Evolutionary conservation across 2,329 filamentous ascomycete genomes (phyloP), one percentile per base, ranked within the genome.

Genomic region (Spiromastix sp.): DNA sequence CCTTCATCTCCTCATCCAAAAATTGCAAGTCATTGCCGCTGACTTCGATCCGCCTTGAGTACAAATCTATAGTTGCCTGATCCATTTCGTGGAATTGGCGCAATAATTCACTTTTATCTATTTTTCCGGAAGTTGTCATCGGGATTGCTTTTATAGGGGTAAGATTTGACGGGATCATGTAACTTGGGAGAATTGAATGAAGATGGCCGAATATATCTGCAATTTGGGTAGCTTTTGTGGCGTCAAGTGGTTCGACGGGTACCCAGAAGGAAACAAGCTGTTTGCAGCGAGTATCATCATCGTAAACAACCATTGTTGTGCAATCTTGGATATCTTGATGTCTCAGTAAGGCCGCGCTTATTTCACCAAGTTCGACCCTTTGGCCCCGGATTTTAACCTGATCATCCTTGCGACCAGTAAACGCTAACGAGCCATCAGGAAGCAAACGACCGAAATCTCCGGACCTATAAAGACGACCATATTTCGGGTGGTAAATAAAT

Each of bases 341-440:
- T 9, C 66, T 61, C 1, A 80, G 63, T 9, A 87, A 57, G 11
- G 70, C 61, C 11, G 70, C 71, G 38, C 77, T 81, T 36, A 93
- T 80, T 51, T 93, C 85, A 1, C 74, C 72, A 8, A 87, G 70
- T 51, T 93, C 85, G 25, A 93, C 77, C 29, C 82, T 68, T 45
- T 89, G 81, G 0, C 86, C 85, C 29, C 84, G 72, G 7, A 93
- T 67, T 53, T 93, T 93, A 37, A 91, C 67, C 55, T 93, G 84
- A 41, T 81, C 81, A 46, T 93, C 85, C 15, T 79, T 65, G 24
- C 85, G 72, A 11, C 84, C 83, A 7, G 75, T 59, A 26, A 91
- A 83, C 3, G 83, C 57, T 5, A 95, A 66, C 0, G 79, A 81
- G 0, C 83, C 81, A 50, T 93, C 81, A 0, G 77, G 67, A 6